Evolutionary conservation across 1,284 basidiomycete genomes (phyloP).

Genomic region (Megacollybia platyphylla): DNA sequence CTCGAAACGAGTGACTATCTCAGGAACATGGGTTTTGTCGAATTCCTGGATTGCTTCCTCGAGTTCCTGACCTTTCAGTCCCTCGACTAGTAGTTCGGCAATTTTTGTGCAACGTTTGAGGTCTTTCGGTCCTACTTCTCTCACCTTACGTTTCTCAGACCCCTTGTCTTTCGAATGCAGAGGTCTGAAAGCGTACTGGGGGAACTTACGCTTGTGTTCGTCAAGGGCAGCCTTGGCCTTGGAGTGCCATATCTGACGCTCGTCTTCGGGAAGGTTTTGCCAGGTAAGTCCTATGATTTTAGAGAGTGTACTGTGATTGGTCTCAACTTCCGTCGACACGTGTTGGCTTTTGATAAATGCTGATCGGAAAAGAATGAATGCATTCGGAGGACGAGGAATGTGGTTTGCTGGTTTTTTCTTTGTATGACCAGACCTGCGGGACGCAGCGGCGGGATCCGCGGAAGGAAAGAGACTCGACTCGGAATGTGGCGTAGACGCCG

Average conservation of each 20-base stretch:
- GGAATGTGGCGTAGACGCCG: constrained; percentile 29
- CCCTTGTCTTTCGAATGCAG: constrained; percentile 33
- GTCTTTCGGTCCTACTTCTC: constrained; percentile 60
- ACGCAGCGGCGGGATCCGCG: constrained; percentile 13
- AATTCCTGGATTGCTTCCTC: constrained; percentile 63
- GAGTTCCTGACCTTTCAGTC: constrained; percentile 60
- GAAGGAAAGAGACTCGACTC: constrained; percentile 26
- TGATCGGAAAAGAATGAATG: constrained; percentile 83
- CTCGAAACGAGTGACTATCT: constrained; percentile 59
- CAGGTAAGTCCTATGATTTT: constrained; percentile 65
- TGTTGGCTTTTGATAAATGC: constrained; percentile 65
- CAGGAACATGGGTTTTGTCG: constrained; percentile 51
- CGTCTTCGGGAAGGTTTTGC: constrained; percentile 56
- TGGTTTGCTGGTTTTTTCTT: constrained; percentile 65
- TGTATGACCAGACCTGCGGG: constrained; percentile 28
- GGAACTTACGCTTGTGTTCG: constrained; percentile 57
- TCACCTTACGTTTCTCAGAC: constrained; percentile 47
- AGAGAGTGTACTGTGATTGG: constrained; percentile 67
- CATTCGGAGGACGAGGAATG: constrained; percentile 78
- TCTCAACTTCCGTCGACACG: constrained; percentile 66
- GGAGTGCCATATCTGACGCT: constrained; percentile 59
- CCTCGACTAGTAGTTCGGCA: constrained; percentile 63
- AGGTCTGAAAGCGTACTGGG: constrained; percentile 60
- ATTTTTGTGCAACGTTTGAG: constrained; percentile 62
- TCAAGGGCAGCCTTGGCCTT: constrained; percentile 53